phyloP scores from a whole-genome alignment of 2,329 filamentous ascomycete genomes.

The Furcasterigmium furcatum region DNA sequence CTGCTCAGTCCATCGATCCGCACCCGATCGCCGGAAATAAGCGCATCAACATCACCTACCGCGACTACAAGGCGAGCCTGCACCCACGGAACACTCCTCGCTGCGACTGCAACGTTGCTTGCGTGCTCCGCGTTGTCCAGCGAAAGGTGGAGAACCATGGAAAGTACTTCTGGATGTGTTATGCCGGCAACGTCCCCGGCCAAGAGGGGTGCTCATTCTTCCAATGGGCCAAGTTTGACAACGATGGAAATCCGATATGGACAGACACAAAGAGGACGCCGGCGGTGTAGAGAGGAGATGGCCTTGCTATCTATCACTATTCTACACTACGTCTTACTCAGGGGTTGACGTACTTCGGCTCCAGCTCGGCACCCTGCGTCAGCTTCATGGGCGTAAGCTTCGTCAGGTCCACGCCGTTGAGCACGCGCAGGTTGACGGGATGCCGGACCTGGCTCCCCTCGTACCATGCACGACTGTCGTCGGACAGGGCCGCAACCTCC shows the following conservation, averaged over 20 bases:
- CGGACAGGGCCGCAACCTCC: conserved; percentile 26
- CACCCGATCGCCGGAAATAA: conserved; percentile 79
- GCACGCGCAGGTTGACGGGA: conserved; percentile 34
- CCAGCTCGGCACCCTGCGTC: conserved; percentile 22
- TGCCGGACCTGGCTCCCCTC: conserved; percentile 8
- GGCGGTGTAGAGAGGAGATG: not conserved
- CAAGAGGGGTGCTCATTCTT: conserved; percentile 74
- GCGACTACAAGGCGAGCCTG: conserved; percentile 75
- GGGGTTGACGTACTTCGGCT: conserved; percentile 36
- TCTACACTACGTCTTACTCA: conserved; percentile 18
- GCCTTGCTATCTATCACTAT: not conserved
- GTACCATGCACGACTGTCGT: conserved; percentile 16
- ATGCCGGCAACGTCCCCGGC: conserved; percentile 68
- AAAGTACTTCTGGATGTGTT: conserved; percentile 92
- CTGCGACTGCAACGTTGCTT: conserved; percentile 71
- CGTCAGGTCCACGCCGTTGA: conserved; percentile 32
- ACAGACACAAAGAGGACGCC: conserved; percentile 3
- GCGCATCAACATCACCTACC: conserved; percentile 91
- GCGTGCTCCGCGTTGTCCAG: conserved; percentile 73
- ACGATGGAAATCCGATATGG: conserved; percentile 79
- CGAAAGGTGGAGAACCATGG: conserved; percentile 73
- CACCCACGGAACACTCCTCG: conserved; percentile 75
- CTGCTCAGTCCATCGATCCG: conserved; percentile 73
- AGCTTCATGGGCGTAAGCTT: conserved; percentile 16
- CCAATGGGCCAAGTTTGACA: conserved; percentile 81